These are phyloP conservation scores for Trichopus zeylanicus DNA, from an alignment of 116 monocot species.

Conservation along the genomic window DNA sequence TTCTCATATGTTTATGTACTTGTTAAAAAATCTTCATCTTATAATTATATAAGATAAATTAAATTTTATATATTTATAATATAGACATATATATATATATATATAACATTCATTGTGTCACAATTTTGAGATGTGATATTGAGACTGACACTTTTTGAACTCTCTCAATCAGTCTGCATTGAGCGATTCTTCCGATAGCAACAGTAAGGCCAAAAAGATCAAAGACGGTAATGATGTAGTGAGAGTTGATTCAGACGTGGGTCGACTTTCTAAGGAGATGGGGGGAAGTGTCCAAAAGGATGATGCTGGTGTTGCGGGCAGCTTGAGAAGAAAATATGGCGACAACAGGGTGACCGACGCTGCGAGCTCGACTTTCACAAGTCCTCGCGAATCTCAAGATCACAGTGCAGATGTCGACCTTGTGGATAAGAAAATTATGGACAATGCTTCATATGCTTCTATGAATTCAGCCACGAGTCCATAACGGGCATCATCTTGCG, in stretches of 20 bases:
- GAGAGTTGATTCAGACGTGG: constrained; percentile 16
- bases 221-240: constrained; percentile 5
- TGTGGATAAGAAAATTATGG: constrained; percentile 7
- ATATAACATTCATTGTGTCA: no score
- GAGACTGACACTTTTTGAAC: no score
- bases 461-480: constrained; percentile 19
- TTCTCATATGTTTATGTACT: no score
- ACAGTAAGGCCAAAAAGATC: constrained; percentile 11
- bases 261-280: constrained; percentile 6
- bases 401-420: constrained; percentile 5
- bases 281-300: constrained; percentile 8
- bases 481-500: constrained; percentile 44
- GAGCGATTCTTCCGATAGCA: constrained; percentile 2
- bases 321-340: constrained; percentile 3
- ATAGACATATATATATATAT: no score
- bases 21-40: no score
- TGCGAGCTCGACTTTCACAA: constrained; percentile 16
- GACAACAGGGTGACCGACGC: constrained; percentile 4
- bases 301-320: constrained; percentile 6
- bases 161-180: no score
- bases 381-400: constrained; percentile 3
- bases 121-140: no score
- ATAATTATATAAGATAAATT: no score
- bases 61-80: no score
- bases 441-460: constrained; percentile 15